Evolutionary conservation across 441 rosid genomes (phyloP), one percentile per base, ranked within the genome.

Genomic region (Eruca vesicaria): DNA sequence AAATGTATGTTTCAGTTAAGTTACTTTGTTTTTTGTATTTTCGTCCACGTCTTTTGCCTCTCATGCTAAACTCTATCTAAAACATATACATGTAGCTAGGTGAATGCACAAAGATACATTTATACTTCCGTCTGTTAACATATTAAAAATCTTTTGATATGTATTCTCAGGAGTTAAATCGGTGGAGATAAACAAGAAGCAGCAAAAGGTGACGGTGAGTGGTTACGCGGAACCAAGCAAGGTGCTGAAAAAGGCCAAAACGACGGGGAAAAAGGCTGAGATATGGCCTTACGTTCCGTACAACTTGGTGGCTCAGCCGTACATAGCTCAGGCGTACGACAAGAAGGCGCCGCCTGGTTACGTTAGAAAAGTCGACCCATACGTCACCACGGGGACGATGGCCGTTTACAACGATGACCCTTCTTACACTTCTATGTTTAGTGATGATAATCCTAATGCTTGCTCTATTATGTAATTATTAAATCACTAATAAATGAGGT

Each of bases 391-490:
- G 6, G 88, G 73, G 6, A 74, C 85, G 2, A 83, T 85, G 23
- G 68, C 85, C 53, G 83, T 75, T 78, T 72, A 84, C 68, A 87
- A 89, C 57, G 94, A 87, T 73, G 77, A 77, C 19, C 80, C 77
- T 66, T 96, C 92, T 38, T 94, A 91, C 63, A 77, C 78, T 45
- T 77, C 87, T 48, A 74, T 87, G 81, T 94, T 94, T 82, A 94
- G 98, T 82, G 99, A 94, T 74, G 99, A 94, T 45, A 94, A 94
- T 76, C 97, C 97, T 38, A 94, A 94, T 80, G 96, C 98, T 28
- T 94, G 99, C 69, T 88, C 90, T 11, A 63, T 94, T 75, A 92
- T 94, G 99, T 92, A 84, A 33, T 43, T 68, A 26, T n/a, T 41
- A 20, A 10, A 31, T 56, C 11, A 43, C 14, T 11, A 41, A 43